phyloP scores from a whole-genome alignment of 83 land plant species.

The Picea mariana region DNA sequence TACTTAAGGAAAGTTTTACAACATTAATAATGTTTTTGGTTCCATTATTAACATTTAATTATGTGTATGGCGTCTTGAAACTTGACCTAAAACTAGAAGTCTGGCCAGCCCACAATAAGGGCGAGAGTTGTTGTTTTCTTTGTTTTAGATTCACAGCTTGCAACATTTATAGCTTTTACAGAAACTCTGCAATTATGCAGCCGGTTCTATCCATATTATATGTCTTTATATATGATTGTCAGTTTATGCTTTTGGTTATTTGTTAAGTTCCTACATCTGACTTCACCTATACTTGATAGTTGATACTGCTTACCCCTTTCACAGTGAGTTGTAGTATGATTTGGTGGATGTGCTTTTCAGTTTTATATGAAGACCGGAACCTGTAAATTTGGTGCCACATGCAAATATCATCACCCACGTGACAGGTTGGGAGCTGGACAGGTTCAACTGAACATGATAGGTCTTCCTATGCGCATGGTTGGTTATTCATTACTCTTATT shows the following conservation, averaged over 20 bases:
- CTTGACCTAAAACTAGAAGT: background rate
- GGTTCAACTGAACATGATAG: slow-evolving; percentile 56
- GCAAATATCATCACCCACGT: slow-evolving; percentile 90
- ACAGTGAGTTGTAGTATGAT: slow-evolving; percentile 1
- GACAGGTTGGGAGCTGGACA: slow-evolving; percentile 42
- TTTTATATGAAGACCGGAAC: slow-evolving; percentile 89
- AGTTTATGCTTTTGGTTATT: too few relatives aligned
- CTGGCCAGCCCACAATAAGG: background rate
- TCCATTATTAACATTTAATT: background rate
- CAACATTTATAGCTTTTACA: background rate
- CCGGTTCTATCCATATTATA: too few relatives aligned
- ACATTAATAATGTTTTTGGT: background rate
- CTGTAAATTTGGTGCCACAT: slow-evolving; percentile 85
- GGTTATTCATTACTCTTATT: background rate
- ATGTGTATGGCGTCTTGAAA: background rate
- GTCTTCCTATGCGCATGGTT: slow-evolving; percentile 87
- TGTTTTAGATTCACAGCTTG: background rate
- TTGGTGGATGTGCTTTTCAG: slow-evolving; percentile 44
- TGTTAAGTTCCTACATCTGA: background rate
- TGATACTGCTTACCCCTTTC: background rate
- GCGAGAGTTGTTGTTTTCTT: background rate
- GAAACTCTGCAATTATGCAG: background rate
- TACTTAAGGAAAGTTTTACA: background rate
- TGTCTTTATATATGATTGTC: too few relatives aligned
- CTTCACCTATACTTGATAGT: background rate